Base-by-base conservation (phyloP, 164 flowering plant genomes). In the Liriodendron chinense region DNA sequence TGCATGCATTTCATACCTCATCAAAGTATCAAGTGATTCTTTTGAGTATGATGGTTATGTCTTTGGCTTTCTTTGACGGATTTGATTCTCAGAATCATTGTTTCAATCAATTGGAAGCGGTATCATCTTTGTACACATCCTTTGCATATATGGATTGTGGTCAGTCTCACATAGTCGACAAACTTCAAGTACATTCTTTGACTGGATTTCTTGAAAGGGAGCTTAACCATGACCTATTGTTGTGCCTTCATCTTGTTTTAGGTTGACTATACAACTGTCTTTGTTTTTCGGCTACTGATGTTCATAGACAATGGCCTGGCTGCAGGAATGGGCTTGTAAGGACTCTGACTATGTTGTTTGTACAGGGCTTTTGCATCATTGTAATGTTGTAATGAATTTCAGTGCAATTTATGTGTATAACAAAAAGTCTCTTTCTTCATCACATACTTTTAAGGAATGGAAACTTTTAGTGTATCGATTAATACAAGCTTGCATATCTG, bases 291-390 rank as follows among this genome's bases (percentile, higher is more conserved):
- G 71, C 81, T 94, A 72, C 79, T 96, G 90, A 93, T 96, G 98
- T 96, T 96, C 72, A 86, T 94, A 68, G 98, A 94, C 79, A 93
- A 93, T 84, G 97, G 96, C 9, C 92, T 96, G 65, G 89, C 99
- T 79, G 86, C 97, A 67, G 98, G 98, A 82, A 94, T 96, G 98
- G 98, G 98, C 74, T 87, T 94, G 99, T 96, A 92, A 90, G 97
- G 25, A 66, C 69, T 73, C 70, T 59, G 64, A 47, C 14, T 56
- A 13, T 53, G 59, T 16, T 53, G 59, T 53, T 16, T 53, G 13
- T 7, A 34, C 43, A 53, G 18, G 59, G 13, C 9, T 16, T 16
- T 16, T 53, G 18, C 59, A 53, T 53, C 18, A 16, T 10, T 13
- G 43, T 34, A 34, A 34, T 34, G 43, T 34, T 34, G 43, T 34